phyloP scores from a whole-genome alignment of 1,139 yeast genomes.

The Taphrina flavorubra region DNA sequence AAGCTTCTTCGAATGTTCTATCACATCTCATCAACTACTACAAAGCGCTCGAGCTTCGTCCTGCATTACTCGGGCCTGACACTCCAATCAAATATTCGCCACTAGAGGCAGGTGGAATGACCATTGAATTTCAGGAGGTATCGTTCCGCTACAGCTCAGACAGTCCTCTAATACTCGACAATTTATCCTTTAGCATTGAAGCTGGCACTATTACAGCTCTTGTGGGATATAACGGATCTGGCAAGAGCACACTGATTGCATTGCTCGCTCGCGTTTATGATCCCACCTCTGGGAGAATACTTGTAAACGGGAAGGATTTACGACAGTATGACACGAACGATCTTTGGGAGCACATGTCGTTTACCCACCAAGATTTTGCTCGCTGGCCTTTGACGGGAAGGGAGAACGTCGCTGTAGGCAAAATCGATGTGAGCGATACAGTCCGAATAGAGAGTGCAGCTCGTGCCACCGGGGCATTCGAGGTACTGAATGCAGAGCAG shows the following conservation, averaged over 20 bases:
- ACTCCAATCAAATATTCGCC: background rate
- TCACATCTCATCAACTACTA: constrained; percentile 16
- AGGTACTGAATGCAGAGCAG: constrained; percentile 17
- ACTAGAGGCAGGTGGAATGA: constrained; percentile 5
- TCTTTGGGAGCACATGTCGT: constrained; percentile 21
- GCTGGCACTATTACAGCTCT: constrained; percentile 26
- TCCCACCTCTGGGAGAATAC: constrained; percentile 20
- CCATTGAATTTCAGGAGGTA: constrained; percentile 25
- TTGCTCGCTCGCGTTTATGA: constrained; percentile 27
- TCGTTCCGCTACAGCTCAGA: constrained; percentile 19
- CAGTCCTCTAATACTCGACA: constrained; percentile 21
- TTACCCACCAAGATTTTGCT: constrained; percentile 32
- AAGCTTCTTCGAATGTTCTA: constrained; percentile 11
- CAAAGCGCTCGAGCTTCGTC: constrained; percentile 28
- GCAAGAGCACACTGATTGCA: constrained; percentile 29
- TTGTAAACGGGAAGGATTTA: constrained; percentile 24
- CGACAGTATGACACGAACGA: constrained; percentile 18
- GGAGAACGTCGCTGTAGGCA: constrained; percentile 37
- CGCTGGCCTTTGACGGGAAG: constrained; percentile 30
- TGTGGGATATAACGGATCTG: constrained; percentile 38
- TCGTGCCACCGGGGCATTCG: constrained; percentile 24
- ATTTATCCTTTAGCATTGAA: constrained; percentile 16
- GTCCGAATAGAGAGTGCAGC: constrained; percentile 16
- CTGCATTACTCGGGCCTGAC: constrained; percentile 7
- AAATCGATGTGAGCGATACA: constrained; percentile 1